These are phyloP conservation scores for Trametes polyzona DNA, from an alignment of 1,284 basidiomycete species.

Conservation along the genomic window DNA sequence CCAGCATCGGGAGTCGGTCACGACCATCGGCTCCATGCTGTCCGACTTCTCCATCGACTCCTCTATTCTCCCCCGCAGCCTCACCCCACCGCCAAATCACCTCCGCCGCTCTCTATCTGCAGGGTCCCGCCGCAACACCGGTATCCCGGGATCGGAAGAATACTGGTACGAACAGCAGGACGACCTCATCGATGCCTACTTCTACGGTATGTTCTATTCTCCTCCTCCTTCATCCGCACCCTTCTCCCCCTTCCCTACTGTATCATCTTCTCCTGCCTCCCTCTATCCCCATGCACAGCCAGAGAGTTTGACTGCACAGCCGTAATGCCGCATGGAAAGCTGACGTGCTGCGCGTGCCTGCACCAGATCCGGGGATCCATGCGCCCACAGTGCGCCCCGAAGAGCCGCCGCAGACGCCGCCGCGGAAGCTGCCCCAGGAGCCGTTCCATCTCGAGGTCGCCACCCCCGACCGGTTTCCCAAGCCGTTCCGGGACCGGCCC, in stretches of 20 bases:
- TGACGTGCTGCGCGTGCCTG: constrained; percentile 16
- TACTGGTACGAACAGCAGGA: constrained; percentile 48
- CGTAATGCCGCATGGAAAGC: not conserved
- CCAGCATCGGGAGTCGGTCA: constrained; percentile 49
- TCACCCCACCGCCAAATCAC: constrained; percentile 23
- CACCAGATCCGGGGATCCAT: constrained; percentile 30
- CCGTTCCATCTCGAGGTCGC: constrained; percentile 23
- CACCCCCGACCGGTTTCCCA: constrained; percentile 36
- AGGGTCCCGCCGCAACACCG: constrained; percentile 33
- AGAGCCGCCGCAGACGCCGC: constrained; percentile 17
- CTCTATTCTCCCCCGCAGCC: constrained; percentile 44
- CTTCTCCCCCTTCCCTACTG: not conserved
- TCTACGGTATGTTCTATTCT: constrained; percentile 48
- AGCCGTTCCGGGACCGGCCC: constrained; percentile 37
- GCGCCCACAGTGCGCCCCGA: constrained; percentile 16
- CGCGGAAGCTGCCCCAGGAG: constrained; percentile 15
- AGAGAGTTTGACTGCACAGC: not conserved
- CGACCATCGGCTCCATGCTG: constrained; percentile 62
- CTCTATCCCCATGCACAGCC: constrained; percentile 2
- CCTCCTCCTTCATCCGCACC: not conserved
- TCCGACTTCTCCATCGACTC: constrained; percentile 61
- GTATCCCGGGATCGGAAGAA: constrained; percentile 38
- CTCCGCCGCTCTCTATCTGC: constrained; percentile 32
- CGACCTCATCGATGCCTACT: constrained; percentile 51
- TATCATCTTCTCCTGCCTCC: not conserved